Evolutionary conservation across 2,329 filamentous ascomycete species (phyloP), one percentile per base, ranked within the genome.

Genomic region (Clonostachys chloroleuca): DNA sequence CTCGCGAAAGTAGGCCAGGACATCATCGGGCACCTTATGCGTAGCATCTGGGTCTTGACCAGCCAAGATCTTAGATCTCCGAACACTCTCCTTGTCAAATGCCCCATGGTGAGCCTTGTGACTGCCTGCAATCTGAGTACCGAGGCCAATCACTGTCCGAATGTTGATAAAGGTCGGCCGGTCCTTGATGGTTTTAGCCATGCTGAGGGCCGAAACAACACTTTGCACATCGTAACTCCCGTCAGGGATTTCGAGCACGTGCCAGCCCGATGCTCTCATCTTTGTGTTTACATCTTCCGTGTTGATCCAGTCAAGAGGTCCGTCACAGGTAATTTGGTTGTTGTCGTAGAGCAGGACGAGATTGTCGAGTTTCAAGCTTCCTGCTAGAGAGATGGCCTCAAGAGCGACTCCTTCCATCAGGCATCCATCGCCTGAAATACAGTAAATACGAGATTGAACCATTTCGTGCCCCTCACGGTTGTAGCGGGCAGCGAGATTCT

Each of bases 141-240:
- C 75, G 2, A 79, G 46, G 2, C 78, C 78, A 43, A 82, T 82
- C n/a, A 76, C 62, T 1, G 78, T 82, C 4, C 67, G 69, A 17
- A 80, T 63, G 51, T 82, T 83, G 63, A 83, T 74, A 50, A 83
- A 81, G 0, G 69, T 71, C 0, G 78, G 78, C 56, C 76, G 75
- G 2, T 69, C 65, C 14, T 33, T 45, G 33, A 46, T 40, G 4
- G 47, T 54, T 20, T 69, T 65, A 4, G 73, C 71, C 34, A 62
- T 54, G 35, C 67, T 60, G 34, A 81, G 57, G 0, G 75, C 75
- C 4, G 58, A 34, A 1, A 76, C 70, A 20, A 81, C 67, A 0
- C 60, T 64, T 7, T 67, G 59, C 3, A 81, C 63, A 43, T 78
- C 70, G 43, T 68, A 72, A 52, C 64, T 67, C 4, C 76, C 77